Evolutionary conservation across 441 rosid species (phyloP), one percentile per base, ranked within the genome.

Genomic region (Eruca vesicaria): DNA sequence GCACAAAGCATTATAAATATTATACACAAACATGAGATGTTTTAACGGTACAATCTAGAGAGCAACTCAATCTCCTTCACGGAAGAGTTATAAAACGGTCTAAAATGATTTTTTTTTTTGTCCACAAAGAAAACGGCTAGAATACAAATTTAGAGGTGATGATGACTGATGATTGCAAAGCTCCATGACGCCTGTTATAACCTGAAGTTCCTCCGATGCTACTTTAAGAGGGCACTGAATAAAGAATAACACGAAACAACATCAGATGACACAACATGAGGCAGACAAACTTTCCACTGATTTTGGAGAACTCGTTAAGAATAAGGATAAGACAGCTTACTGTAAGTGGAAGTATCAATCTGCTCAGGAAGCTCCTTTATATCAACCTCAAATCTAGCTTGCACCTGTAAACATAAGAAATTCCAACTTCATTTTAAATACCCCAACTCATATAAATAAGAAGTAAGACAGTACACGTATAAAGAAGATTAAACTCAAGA

Each of bases 341-440:
- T 95, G 85, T 95, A 95, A 15, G 97, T 90, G 21, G 98, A 89
- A 6, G 98, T 91, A 82, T 95, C 99, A 63, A 95, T 93, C 84
- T 91, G 96, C 82, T 95, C 99, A 15, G 98, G 99, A 45, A 93
- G 98, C 82, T 91, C 97, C 86, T 95, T 95, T 36, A 95, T 95
- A 72, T 95, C 99, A 75, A 95, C 98, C 84, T 93, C 97, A 75
- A 95, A 95, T 85, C 99, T 89, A 72, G 88, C 98, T 77, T 95
- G 97, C 36, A 95, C 98, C 97, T 95, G 79, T 20, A 33, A 18
- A 33, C 66, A 16, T 9, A 18, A 10, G 2, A 18, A 58, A 7
- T 59, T 72, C 21, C 41, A 12, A 63, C 12, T 41, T 36, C 43
- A 41, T 43, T 1, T 15, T 50, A 23, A 14, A 32, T 4, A 20